Evolutionary conservation across 352 stramenopile species (phyloP), one percentile per base, ranked within the genome.

Genomic region (Globisporangium emineosum): DNA sequence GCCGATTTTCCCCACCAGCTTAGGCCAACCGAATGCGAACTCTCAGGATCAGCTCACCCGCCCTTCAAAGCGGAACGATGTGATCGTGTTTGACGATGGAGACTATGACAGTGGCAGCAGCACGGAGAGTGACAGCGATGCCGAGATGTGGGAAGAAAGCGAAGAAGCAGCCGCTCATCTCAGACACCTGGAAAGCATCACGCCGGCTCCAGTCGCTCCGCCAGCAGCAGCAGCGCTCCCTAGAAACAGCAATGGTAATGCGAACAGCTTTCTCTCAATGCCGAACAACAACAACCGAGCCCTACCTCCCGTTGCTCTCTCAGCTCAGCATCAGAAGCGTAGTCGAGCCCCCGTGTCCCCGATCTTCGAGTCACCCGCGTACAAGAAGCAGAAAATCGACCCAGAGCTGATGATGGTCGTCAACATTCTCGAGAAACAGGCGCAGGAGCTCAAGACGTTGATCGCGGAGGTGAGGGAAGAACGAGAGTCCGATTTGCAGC

Each of bases 391-490:
- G 42, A 53, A 43, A 9, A 52, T 55, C n/a, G 57, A 62, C 15
- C 32, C 50, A 6, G 60, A 65, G 35, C 35, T 66, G 2, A 30
- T 66, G 49, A 45, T 57, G 51, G 51, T 66, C 15, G 55, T 40
- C 7, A 60, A 32, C 40, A 60, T 57, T 15, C 54, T 67, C 15
- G 53, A 67, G 43, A 57, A 60, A 17, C 62, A 67, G 40, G 54
- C 62, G 2, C 53, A 67, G 30, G 42, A 60, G 30, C 53, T 67
- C 15, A 62, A 60, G 17, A 21, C 19, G 17, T 30, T 67, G 23
- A 45, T 67, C 10, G 32, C 62, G 0, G 53, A 62, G 29, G 54
- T 49, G 21, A 62, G 58, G 33, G 53, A 37, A 19, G 43, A 55
- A 5, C 53, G 40, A 25, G 53, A 23, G 0, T 7, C 5, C 1